Conservation (phyloP, 345 rosid species). For the Angophora floribunda region DNA sequence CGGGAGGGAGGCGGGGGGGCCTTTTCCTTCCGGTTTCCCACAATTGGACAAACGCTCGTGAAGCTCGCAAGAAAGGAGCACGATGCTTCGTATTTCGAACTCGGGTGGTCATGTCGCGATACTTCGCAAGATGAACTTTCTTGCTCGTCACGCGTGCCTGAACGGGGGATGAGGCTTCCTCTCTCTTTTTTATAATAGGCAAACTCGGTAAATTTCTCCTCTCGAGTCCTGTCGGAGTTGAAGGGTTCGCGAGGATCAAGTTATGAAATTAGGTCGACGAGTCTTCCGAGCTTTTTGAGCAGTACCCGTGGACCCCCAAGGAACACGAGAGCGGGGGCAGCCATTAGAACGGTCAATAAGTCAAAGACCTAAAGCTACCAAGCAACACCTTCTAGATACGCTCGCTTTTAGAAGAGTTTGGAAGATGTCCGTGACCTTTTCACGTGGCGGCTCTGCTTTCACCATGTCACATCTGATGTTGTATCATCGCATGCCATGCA, state of each 20-base stretch:
- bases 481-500: neutral
- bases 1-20: neutral
- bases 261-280: neutral
- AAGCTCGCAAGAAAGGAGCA: neutral
- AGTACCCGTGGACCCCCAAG: neutral
- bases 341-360: neutral
- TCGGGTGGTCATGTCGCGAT: neutral
- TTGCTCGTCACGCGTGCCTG: neutral
- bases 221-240: neutral
- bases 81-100: neutral
- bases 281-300: neutral
- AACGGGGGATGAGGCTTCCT: neutral
- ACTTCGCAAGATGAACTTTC: neutral
- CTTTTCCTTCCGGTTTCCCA: neutral
- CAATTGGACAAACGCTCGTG: neutral
- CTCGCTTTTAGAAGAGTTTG: neutral
- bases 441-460: neutral
- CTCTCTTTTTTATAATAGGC: neutral
- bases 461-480: no score
- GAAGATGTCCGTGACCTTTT: neutral
- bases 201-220: neutral
- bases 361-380: neutral
- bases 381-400: neutral
- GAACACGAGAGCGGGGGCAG: neutral
- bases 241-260: neutral